Base-by-base conservation (phyloP, 1,284 basidiomycete species). In the Melampsora abietis-canadensis region DNA sequence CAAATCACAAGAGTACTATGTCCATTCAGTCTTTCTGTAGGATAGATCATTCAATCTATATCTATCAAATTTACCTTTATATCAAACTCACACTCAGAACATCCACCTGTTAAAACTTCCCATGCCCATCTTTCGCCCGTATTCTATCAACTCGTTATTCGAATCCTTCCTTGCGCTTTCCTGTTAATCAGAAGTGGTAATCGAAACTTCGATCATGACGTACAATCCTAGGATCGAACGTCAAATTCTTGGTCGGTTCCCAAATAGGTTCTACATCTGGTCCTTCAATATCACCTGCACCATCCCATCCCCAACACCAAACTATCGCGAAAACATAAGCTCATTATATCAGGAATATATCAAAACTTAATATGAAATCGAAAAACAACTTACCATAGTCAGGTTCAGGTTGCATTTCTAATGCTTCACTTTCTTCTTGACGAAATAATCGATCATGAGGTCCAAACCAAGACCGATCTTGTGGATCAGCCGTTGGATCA, bases 271-370 rank as follows among this genome's bases (percentile, higher is more conserved):
- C 94, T 4, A 96, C 92, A 79, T 93, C 93, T 77, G 79, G 80
- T 19, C 80, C 80, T 59, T 95, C 94, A 30, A 97, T 85, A 81
- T 96, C 94, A 61, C 94, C 94, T 2, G 94, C 94, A 47, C 94
- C 94, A 80, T 97, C 94, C 94, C 94, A 97, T 27, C 94, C 94
- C 94, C 94, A 96, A 81, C 93, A 96, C 93, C 93, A 96, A 8
- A 95, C 93, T 94, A 81, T 24, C 68, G 31, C 8, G 76, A 74
- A 54, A 64, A 70, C 57, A 37, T 7, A 2, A 27, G 19, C 72
- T 34, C 61, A 63, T 40, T 27, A 66, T 15, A 4, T 14, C 15
- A 12, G 19, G 19, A 47, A 3, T 68, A 37, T 2, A 24, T n/a
- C 27, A 24, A 47, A 15, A 19, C 19, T 34, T 5, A 67, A 27